These are phyloP conservation scores for Corylus avellana DNA, from an alignment of 306 rosid species.

Conservation along the genomic window DNA sequence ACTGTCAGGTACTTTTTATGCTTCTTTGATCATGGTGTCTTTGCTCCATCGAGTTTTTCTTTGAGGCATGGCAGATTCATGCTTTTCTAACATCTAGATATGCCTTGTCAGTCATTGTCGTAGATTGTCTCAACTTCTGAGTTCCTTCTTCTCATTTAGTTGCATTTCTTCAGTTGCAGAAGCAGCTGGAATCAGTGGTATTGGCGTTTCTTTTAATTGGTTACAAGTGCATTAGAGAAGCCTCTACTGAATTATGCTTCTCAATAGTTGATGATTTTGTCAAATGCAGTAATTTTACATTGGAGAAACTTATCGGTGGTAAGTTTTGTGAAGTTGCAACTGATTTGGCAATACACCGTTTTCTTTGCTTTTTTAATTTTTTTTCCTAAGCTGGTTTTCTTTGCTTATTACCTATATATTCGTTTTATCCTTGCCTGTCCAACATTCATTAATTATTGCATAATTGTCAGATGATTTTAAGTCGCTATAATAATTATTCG, in stretches of 20 bases:
- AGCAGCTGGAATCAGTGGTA: constrained; percentile 61
- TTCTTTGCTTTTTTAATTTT: not conserved
- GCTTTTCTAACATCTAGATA: constrained; percentile 13
- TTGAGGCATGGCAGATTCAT: constrained; percentile 17
- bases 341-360: constrained; percentile 20
- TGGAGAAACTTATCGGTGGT: constrained; percentile 64
- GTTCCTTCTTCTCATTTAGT: constrained; percentile 28
- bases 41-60: not conserved
- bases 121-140: constrained; percentile 25
- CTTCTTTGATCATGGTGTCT: constrained; percentile 4
- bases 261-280: constrained; percentile 64
- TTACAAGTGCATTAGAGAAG: constrained; percentile 65
- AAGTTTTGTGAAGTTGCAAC: constrained; percentile 31
- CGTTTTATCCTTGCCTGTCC: not conserved
- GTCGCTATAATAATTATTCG: not conserved
- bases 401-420: not conserved
- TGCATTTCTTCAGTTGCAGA: constrained; percentile 47
- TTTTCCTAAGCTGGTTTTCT: not conserved
- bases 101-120: not conserved
- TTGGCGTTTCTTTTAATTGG: constrained; percentile 68
- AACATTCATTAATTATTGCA: not conserved
- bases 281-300: constrained; percentile 50
- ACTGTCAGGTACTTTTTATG: constrained; percentile 12
- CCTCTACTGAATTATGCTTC: constrained; percentile 62
- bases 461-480: not conserved